Evolutionary conservation across 352 stramenopile species (phyloP), one percentile per base, ranked within the genome.

Genomic region (Phytophthora brassicae): DNA sequence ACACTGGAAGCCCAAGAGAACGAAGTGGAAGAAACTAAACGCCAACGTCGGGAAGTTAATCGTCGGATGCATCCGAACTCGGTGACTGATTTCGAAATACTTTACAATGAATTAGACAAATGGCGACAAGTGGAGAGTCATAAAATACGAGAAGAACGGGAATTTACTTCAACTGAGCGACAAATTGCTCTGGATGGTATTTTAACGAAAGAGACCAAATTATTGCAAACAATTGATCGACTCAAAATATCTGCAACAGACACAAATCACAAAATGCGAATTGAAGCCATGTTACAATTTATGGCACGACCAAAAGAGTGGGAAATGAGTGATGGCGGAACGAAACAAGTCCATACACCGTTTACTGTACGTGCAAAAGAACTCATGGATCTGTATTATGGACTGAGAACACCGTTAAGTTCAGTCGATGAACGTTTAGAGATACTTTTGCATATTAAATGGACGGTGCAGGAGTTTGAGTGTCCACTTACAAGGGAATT

Each of bases 61-160:
- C 84, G 92, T 1, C 80, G 94, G 4, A 96, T 96, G 84, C 81
- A 98, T 46, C 94, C 94, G 2, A 89, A 83, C 50, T 83, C 78
- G 0, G 73, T 81, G 0, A 72, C 63, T 20, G 88, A 96, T 59
- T 97, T 97, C 74, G 88, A 97, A 63, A 72, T 97, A 28, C 66
- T 98, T 0, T 98, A 97, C 76, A 97, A 97, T 65, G 94, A 98
- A 46, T 77, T 98, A 23, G 90, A 97, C 46, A 90, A 89, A 43
- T 98, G 94, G 92, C 74, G 92, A 14, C 75, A 94, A 57, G 68
- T 88, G 7, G 92, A 98, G 64, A 92, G 79, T 2, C 90, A 87
- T 9, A 87, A 90, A 51, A 59, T 91, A 5, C 61, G 86, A 4
- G 75, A 86, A 8, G 69, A 88, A 23, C 7, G 43, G 19, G 35